A percentile compares a stretch with the other conserved stretches of the same genome.
These are phyloP conservation scores for Sicyos edulis DNA, from an alignment of 306 rosid genomes.

Conservation along the genomic window DNA sequence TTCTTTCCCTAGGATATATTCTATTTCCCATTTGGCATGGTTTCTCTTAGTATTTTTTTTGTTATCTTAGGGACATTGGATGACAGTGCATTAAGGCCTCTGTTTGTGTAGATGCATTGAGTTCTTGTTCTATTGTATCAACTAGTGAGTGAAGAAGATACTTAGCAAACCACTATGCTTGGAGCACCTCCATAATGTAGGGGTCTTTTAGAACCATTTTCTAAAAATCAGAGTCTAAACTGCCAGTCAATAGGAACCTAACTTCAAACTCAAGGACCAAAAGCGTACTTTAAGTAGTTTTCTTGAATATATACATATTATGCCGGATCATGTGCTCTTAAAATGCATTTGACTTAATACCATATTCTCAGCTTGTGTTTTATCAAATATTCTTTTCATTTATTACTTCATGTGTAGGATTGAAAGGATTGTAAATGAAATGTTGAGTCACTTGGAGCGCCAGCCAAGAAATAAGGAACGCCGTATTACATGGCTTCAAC, in stretches of 20 bases:
- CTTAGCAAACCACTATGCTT: neutral
- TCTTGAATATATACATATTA: too few species aligned
- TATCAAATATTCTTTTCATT: neutral
- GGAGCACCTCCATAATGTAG: neutral
- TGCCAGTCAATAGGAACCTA: too few species aligned
- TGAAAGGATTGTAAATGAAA: conserved; percentile 77
- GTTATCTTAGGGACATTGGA: neutral
- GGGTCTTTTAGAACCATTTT: neutral
- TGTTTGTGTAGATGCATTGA: neutral
- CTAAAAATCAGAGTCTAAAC: neutral
- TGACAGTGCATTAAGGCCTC: neutral
- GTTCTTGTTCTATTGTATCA: neutral
- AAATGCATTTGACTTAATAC: too few species aligned
- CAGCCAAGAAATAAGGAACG: conserved; percentile 85
- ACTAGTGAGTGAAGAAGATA: neutral
- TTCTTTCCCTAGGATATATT: neutral
- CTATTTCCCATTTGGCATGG: neutral
- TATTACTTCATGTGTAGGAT: conserved; percentile 38
- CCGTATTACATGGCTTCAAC: conserved; percentile 77
- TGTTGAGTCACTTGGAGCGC: conserved; percentile 93
- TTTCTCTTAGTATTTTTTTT: neutral
- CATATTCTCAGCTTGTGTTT: too few species aligned
- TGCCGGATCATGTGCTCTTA: too few species aligned
- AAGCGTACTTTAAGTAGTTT: too few species aligned
- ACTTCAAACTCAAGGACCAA: too few species aligned